A percentile compares a stretch with the other conserved stretches of the same genome.
These are phyloP conservation scores for Furcasterigmium furcatum DNA, from an alignment of 2,329 filamentous ascomycete genomes.

Conservation along the genomic window DNA sequence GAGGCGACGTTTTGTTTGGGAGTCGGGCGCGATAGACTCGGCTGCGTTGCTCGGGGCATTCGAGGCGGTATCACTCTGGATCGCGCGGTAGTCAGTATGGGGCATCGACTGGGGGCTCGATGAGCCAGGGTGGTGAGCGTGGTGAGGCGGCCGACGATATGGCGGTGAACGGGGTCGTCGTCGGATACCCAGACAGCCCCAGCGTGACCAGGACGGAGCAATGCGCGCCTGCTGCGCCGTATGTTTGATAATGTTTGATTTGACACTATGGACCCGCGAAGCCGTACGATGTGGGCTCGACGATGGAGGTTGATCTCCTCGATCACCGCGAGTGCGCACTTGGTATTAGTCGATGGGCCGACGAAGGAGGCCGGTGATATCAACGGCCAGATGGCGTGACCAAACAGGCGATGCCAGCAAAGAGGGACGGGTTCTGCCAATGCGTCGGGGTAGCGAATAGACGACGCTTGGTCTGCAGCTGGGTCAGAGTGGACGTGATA, in stretches of 20 bases:
- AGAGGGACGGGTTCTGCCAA: not conserved
- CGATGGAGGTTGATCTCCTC: too few species aligned
- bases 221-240: too few species aligned
- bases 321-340: too few species aligned
- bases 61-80: constrained; percentile 2
- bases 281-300: too few species aligned
- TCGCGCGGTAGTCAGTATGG: not conserved
- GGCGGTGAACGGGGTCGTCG: constrained; percentile 1
- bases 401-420: not conserved
- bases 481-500: constrained; percentile 1
- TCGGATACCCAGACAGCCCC: too few species aligned
- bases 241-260: too few species aligned
- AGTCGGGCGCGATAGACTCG: not conserved
- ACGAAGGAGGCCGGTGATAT: not conserved
- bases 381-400: not conserved
- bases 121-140: not conserved
- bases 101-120: not conserved
- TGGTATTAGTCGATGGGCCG: too few species aligned
- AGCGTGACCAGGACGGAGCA: too few species aligned
- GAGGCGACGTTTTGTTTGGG: not conserved
- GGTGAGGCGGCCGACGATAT: not conserved
- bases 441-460: not conserved
- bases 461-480: not conserved
- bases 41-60: constrained; percentile 1
- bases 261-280: too few species aligned